A percentile compares a stretch with the other conserved stretches of the same genome.
These are phyloP conservation scores for Phytopythium sindhum DNA, from an alignment of 352 stramenopile species.

Conservation along the genomic window DNA sequence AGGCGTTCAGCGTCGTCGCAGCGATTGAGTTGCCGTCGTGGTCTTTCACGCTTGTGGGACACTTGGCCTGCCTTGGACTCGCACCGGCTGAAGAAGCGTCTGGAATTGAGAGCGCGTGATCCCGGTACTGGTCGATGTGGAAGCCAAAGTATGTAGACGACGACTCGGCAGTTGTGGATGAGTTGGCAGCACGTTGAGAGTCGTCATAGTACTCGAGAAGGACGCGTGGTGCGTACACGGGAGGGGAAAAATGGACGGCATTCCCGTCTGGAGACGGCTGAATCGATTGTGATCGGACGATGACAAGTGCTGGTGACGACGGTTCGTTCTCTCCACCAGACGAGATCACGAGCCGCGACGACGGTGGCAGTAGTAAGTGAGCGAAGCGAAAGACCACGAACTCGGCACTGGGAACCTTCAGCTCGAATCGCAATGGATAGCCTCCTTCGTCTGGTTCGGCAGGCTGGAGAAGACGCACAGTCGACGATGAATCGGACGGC, in stretches of 20 bases:
- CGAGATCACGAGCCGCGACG: background rate
- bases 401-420: background rate
- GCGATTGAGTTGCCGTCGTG: background rate
- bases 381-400: background rate
- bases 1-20: background rate
- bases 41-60: background rate
- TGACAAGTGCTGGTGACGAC: background rate
- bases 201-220: background rate
- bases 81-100: too few relatives aligned
- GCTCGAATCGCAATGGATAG: background rate
- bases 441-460: background rate
- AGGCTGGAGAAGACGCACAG: background rate
- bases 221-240: background rate
- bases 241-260: background rate
- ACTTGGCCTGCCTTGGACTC: background rate
- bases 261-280: background rate
- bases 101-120: background rate
- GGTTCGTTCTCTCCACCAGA: background rate
- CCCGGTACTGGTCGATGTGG: slow-evolving; percentile 5
- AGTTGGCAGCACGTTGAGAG: background rate
- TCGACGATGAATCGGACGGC: background rate
- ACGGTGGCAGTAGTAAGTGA: background rate
- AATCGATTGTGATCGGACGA: background rate
- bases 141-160: background rate
- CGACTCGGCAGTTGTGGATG: background rate